phyloP scores from a whole-genome alignment of 768 basidiomycete species.

The Mycena sanguinolenta region DNA sequence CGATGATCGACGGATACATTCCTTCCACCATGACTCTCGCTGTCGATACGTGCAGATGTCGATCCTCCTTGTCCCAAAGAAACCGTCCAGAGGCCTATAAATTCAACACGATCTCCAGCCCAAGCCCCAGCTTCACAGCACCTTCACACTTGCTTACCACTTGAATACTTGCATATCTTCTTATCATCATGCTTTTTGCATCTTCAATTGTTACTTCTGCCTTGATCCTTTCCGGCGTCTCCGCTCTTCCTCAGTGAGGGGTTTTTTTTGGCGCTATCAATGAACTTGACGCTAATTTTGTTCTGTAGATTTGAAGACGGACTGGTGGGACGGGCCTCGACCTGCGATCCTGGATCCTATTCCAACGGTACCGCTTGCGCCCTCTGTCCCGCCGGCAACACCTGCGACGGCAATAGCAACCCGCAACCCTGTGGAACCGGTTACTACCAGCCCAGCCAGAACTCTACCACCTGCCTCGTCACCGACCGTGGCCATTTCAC shows the following conservation, averaged over 20 bases:
- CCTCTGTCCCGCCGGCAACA: constrained; percentile 7
- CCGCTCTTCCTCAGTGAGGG: constrained; percentile 24
- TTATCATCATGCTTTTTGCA: constrained; percentile 19
- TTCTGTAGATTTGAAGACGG: constrained; percentile 4
- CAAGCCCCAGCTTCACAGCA: neutral
- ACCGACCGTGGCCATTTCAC: neutral
- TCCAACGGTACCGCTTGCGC: neutral
- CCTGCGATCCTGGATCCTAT: constrained; percentile 6
- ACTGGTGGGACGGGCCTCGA: neutral
- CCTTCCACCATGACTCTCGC: constrained; percentile 1
- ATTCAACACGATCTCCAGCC: neutral
- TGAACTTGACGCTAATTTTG: neutral
- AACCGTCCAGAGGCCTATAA: neutral
- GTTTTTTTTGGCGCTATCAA: neutral
- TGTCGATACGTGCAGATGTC: neutral
- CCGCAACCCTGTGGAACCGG: constrained; percentile 12
- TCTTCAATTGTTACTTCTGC: neutral
- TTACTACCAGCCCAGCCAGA: constrained; percentile 24
- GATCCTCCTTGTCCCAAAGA: neutral
- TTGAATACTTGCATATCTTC: neutral
- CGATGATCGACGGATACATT: too few relatives aligned
- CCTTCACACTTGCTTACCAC: neutral
- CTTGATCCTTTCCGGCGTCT: constrained; percentile 15
- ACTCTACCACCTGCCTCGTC: neutral
- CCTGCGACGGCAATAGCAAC: neutral